Evolutionary conservation across 257 asterid species (phyloP).

Genomic region (Fraxinus excelsior): DNA sequence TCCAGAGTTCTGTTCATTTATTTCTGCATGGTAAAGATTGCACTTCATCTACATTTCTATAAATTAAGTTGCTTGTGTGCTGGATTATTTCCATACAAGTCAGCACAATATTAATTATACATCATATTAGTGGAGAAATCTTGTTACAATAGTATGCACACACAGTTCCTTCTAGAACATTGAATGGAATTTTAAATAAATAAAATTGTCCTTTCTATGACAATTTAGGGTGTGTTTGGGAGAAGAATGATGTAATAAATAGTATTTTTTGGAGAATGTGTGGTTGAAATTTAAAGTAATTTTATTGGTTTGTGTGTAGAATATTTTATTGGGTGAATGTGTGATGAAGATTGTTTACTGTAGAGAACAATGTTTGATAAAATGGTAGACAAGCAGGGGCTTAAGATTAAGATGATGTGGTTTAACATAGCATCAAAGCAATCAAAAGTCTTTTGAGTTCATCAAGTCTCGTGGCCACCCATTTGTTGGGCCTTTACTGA

Average conservation of each 20-base stretch:
- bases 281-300: too few species aligned
- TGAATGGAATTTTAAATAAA: not conserved
- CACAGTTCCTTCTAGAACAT: not conserved
- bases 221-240: not conserved
- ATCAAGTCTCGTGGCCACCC: not conserved
- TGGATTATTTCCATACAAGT: not conserved
- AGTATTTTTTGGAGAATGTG: too few species aligned
- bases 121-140: not conserved
- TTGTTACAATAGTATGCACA: not conserved
- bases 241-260: too few species aligned
- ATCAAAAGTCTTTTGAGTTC: not conserved
- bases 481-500: not conserved
- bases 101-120: not conserved
- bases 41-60: conserved; percentile 4
- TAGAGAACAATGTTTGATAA: too few species aligned
- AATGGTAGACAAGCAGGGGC: too few species aligned
- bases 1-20: conserved; percentile 87
- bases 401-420: not conserved
- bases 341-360: too few species aligned
- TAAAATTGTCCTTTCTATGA: not conserved
- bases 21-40: conserved; percentile 71
- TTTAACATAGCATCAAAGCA: not conserved
- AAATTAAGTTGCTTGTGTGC: not conserved
- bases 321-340: too few species aligned
- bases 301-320: too few species aligned